Conservation (phyloP, 148 eudicot species). For the Spergularia bocconei region DNA sequence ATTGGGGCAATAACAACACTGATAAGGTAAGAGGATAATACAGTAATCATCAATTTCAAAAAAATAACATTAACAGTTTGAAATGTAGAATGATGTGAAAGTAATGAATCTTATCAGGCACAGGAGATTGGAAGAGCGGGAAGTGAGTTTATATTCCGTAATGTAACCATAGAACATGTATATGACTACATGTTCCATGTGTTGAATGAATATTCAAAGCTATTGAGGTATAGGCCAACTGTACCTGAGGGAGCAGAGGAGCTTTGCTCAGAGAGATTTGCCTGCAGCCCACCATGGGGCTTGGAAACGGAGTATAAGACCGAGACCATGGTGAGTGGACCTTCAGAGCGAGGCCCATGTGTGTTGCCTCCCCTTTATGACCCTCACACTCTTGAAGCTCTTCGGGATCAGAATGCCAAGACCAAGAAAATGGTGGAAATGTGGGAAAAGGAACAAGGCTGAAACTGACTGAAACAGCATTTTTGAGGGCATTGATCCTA, state of each 20-base stretch:
- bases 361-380: conserved; percentile 41
- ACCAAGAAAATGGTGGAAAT: conserved; percentile 32
- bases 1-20: conserved; percentile 60
- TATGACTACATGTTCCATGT: conserved; percentile 74
- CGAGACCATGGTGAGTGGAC: conserved; percentile 41
- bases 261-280: conserved; percentile 51
- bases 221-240: conserved; percentile 49
- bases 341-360: conserved; percentile 45
- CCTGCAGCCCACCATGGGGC: conserved; percentile 43
- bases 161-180: conserved; percentile 46
- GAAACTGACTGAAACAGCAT: neutral
- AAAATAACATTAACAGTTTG: too few relatives aligned
- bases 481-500: neutral
- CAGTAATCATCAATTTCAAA: neutral
- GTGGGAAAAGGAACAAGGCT: conserved; percentile 37
- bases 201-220: conserved; percentile 53
- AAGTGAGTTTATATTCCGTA: conserved; percentile 42
- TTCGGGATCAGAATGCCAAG: conserved; percentile 34
- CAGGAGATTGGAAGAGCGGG: conserved; percentile 56
- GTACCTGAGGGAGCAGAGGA: conserved; percentile 50
- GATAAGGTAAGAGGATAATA: conserved; percentile 32
- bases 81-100: neutral
- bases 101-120: conserved; percentile 37
- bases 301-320: conserved; percentile 38
- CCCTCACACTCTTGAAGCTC: conserved; percentile 22